Evolutionary conservation across 177 flowering plant genomes (phyloP).

Genomic region (Vitis hybrid): DNA sequence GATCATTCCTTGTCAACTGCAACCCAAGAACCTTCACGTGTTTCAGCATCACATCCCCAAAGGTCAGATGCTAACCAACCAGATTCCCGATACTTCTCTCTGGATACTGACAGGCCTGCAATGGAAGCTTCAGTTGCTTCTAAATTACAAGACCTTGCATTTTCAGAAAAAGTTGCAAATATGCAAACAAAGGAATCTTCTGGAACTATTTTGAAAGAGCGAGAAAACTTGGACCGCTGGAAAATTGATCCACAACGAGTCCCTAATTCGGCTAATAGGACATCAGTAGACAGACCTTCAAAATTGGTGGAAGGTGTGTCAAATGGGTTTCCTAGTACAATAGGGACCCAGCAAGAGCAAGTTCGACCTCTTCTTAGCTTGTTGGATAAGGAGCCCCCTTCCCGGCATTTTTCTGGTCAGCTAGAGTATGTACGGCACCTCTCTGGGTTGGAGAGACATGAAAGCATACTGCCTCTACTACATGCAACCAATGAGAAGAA

Average conservation of each 20-base stretch:
- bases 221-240: slow-evolving; percentile 48
- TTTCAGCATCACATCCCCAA: slow-evolving; percentile 47
- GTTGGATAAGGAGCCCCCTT: slow-evolving; percentile 97
- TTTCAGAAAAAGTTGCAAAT: slow-evolving; percentile 34
- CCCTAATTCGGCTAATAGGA: slow-evolving; percentile 35
- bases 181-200: slow-evolving; percentile 37
- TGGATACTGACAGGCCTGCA: slow-evolving; percentile 46
- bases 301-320: slow-evolving; percentile 51
- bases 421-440: slow-evolving; percentile 86
- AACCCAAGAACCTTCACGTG: slow-evolving; percentile 49
- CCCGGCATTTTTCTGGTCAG: slow-evolving; percentile 88
- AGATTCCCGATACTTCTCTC: slow-evolving; percentile 30
- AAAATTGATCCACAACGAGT: slow-evolving; percentile 55
- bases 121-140: slow-evolving; percentile 44
- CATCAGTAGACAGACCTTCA: slow-evolving; percentile 60
- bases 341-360: slow-evolving; percentile 61
- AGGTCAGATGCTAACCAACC: slow-evolving; percentile 41
- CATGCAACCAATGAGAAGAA: slow-evolving; percentile 80
- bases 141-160: slow-evolving; percentile 37
- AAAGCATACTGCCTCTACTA: slow-evolving; percentile 78
- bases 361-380: slow-evolving; percentile 94
- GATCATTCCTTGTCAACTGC: slow-evolving; percentile 45
- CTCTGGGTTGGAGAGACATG: slow-evolving; percentile 85
- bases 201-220: slow-evolving; percentile 34
- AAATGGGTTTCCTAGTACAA: slow-evolving; percentile 45